Conservation (phyloP, 306 rosid genomes). For the Begonia loranthoides region DNA sequence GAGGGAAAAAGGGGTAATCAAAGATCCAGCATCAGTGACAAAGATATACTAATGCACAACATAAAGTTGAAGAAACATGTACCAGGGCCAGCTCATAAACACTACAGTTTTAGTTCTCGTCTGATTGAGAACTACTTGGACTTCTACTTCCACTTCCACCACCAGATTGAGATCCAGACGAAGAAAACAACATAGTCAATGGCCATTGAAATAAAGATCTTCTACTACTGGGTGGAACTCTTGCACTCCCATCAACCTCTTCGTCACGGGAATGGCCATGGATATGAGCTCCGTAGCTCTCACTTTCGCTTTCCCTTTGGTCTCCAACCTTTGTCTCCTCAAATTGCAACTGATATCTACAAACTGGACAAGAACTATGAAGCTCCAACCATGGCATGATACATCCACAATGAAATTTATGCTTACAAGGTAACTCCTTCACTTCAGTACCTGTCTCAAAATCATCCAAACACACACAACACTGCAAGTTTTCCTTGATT, state of each 20-base stretch:
- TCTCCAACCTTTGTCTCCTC: conserved; percentile 32
- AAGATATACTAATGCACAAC: background rate
- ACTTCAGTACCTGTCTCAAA: conserved; percentile 53
- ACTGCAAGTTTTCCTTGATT: conserved; percentile 36
- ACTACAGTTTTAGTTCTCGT: conserved; percentile 18
- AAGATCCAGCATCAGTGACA: conserved; percentile 7
- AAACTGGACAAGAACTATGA: conserved; percentile 79
- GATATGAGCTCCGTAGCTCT: conserved; percentile 15
- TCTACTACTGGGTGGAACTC: conserved; percentile 36
- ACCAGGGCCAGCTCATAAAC: conserved; percentile 1
- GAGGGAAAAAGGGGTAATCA: conserved; percentile 8
- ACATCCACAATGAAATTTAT: conserved; percentile 53
- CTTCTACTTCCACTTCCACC: conserved; percentile 19
- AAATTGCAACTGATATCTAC: conserved; percentile 52
- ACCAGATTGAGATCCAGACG: conserved; percentile 23
- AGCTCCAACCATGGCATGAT: conserved; percentile 79
- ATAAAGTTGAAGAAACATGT: conserved; percentile 4
- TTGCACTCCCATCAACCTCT: conserved; percentile 22
- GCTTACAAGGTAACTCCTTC: conserved; percentile 77
- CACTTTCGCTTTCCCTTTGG: conserved; percentile 18
- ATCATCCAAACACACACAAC: conserved; percentile 75
- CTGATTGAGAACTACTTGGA: conserved; percentile 27
- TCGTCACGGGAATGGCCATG: conserved; percentile 18
- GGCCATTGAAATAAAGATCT: conserved; percentile 74
- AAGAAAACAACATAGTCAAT: conserved; percentile 48